These are phyloP conservation scores for Carex parvula DNA, from an alignment of 176 grass and related monocot species.

Conservation along the genomic window DNA sequence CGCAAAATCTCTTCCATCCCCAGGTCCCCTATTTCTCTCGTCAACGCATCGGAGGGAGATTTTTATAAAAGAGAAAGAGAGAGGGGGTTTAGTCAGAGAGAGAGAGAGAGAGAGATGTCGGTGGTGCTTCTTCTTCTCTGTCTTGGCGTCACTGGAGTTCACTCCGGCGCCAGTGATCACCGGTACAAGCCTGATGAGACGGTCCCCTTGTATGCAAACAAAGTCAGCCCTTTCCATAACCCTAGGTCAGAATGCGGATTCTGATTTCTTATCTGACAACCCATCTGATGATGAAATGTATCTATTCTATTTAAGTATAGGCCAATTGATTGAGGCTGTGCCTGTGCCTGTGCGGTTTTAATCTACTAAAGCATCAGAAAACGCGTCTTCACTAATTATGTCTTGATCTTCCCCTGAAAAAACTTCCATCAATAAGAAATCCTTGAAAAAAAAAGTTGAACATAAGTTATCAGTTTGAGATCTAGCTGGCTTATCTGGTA, in stretches of 20 bases:
- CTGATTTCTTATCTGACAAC: background rate
- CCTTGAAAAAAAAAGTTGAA: background rate
- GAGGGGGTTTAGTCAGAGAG: background rate
- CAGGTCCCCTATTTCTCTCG: conserved; percentile 8
- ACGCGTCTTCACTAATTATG: background rate
- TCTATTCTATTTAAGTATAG: background rate
- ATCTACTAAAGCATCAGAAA: background rate
- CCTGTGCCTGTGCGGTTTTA: background rate
- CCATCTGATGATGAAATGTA: background rate
- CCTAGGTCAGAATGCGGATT: conserved; percentile 60
- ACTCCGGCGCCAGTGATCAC: conserved; percentile 73
- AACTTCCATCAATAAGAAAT: background rate
- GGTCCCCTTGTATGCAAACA: conserved; percentile 89
- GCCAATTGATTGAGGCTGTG: background rate
- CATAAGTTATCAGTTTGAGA: background rate
- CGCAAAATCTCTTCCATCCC: background rate
- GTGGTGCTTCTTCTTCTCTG: conserved; percentile 42
- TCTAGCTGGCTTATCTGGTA: background rate
- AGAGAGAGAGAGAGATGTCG: conserved; percentile 35
- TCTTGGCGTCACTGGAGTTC: conserved; percentile 51
- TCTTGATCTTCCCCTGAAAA: background rate
- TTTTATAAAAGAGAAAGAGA: background rate
- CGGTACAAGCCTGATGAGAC: conserved; percentile 61
- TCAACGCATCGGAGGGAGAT: conserved; percentile 39
- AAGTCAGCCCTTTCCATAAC: conserved; percentile 95